A percentile compares a stretch with the other conserved stretches of the same genome.
phyloP scores from a whole-genome alignment of 2,329 filamentous ascomycete species.

The Scytalidium sp. region DNA sequence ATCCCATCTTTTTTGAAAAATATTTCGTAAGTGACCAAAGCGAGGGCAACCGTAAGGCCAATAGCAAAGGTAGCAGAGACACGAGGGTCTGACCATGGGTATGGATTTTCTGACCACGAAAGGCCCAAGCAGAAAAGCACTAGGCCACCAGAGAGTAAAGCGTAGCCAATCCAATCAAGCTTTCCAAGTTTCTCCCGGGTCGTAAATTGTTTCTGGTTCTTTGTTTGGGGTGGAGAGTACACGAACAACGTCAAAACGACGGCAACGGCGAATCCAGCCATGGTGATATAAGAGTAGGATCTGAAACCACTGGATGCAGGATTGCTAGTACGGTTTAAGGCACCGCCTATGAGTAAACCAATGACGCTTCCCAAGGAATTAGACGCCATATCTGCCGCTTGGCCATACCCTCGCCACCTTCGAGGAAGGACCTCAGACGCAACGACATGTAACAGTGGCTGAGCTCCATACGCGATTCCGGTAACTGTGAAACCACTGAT shows the following conservation, averaged over 20 bases:
- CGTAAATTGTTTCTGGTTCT: constrained; percentile 22
- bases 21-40: constrained; percentile 30
- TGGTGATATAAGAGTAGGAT: constrained; percentile 33
- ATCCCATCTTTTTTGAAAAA: constrained; percentile 33
- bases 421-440: constrained; percentile 37
- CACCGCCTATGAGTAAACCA: constrained; percentile 33
- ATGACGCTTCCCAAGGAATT: constrained; percentile 27
- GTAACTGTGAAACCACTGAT: constrained; percentile 35
- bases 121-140: constrained; percentile 34
- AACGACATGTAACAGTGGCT: constrained; percentile 37
- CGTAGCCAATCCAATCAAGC: constrained; percentile 35
- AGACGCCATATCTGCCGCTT: constrained; percentile 30
- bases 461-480: constrained; percentile 33
- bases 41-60: constrained; percentile 21
- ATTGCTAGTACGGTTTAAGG: constrained; percentile 27
- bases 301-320: constrained; percentile 33
- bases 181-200: constrained; percentile 27
- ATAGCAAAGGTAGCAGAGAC: constrained; percentile 32
- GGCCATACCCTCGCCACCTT: constrained; percentile 31
- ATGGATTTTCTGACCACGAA: constrained; percentile 34
- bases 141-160: constrained; percentile 28
- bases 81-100: constrained; percentile 31
- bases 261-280: constrained; percentile 25
- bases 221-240: constrained; percentile 29
- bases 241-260: constrained; percentile 26